A percentile compares a stretch with the other conserved stretches of the same genome.
These are phyloP conservation scores for Neospermospora avenae DNA, from an alignment of 2,329 filamentous ascomycete species.

Conservation along the genomic window DNA sequence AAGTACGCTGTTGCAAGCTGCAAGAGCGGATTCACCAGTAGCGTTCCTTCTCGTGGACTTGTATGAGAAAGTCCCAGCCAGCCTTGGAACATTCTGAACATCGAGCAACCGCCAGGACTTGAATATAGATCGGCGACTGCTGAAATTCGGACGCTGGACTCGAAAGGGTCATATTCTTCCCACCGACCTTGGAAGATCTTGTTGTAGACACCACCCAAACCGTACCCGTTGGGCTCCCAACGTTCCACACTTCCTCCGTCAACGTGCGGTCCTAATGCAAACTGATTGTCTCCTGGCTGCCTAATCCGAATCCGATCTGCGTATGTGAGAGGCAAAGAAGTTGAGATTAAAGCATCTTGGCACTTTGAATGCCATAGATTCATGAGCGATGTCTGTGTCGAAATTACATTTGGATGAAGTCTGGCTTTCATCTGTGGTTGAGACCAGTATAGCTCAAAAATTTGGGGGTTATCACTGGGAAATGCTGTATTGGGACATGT, in stretches of 20 bases:
- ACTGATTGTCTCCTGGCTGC: constrained; percentile 65
- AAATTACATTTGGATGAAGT: constrained; percentile 61
- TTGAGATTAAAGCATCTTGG: constrained; percentile 42
- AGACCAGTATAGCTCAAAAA: constrained; percentile 77
- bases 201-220: constrained; percentile 65
- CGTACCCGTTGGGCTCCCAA: constrained; percentile 70
- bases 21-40: constrained; percentile 78
- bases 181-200: constrained; percentile 70
- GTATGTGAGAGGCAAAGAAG: constrained; percentile 59
- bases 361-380: constrained; percentile 51
- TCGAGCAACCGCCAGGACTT: constrained; percentile 75
- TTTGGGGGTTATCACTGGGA: constrained; percentile 62
- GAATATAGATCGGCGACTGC: constrained; percentile 75
- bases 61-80: constrained; percentile 80
- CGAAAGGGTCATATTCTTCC: constrained; percentile 82
- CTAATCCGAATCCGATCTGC: constrained; percentile 65
- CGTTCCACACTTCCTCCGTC: constrained; percentile 73
- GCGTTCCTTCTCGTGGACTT: constrained; percentile 70
- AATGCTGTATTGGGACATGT: constrained; percentile 47
- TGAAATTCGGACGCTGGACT: constrained; percentile 64
- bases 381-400: constrained; percentile 60
- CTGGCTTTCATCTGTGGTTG: constrained; percentile 64
- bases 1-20: constrained; percentile 74
- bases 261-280: constrained; percentile 69
- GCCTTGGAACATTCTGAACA: constrained; percentile 87